Percentiles rank a stretch among this genome's conserved stretches.
These are phyloP conservation scores for Harringtonia lauricola DNA, from an alignment of 2,329 filamentous ascomycete genomes.

Conservation along the genomic window DNA sequence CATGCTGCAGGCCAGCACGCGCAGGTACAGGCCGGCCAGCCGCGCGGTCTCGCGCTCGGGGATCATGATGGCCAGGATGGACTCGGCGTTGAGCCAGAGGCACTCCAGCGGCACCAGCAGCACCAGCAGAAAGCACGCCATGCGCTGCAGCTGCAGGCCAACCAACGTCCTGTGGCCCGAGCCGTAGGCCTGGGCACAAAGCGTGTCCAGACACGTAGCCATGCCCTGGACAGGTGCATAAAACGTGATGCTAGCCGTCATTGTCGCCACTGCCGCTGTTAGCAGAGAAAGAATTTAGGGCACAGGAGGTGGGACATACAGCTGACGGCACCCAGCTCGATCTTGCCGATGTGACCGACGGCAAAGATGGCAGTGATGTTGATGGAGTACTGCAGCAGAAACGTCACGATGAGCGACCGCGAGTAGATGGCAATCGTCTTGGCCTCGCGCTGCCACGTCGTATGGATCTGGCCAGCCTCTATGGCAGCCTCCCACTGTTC, in stretches of 20 bases:
- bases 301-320: constrained; percentile 18
- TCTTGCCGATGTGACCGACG: constrained; percentile 62
- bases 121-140: constrained; percentile 62
- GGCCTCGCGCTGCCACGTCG: constrained; percentile 82
- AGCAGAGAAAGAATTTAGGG: background rate
- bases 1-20: constrained; percentile 56
- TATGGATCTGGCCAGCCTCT: constrained; percentile 67
- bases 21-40: constrained; percentile 64
- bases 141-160: constrained; percentile 69
- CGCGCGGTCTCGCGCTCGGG: constrained; percentile 60
- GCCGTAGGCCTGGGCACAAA: constrained; percentile 89
- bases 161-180: constrained; percentile 84
- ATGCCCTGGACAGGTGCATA: constrained; percentile 74
- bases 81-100: constrained; percentile 57
- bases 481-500: constrained; percentile 82
- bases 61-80: constrained; percentile 53
- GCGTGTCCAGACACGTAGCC: constrained; percentile 80
- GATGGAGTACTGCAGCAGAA: constrained; percentile 71
- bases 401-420: constrained; percentile 60
- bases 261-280: constrained; percentile 43
- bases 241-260: constrained; percentile 72
- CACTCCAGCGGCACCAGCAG: constrained; percentile 60
- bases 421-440: constrained; percentile 69
- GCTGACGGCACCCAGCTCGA: constrained; percentile 56
- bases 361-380: constrained; percentile 75